Evolutionary conservation across 78 protist genomes (phyloP), one percentile per base, ranked within the genome.

Genomic region (Polysphondylium violaceum): DNA sequence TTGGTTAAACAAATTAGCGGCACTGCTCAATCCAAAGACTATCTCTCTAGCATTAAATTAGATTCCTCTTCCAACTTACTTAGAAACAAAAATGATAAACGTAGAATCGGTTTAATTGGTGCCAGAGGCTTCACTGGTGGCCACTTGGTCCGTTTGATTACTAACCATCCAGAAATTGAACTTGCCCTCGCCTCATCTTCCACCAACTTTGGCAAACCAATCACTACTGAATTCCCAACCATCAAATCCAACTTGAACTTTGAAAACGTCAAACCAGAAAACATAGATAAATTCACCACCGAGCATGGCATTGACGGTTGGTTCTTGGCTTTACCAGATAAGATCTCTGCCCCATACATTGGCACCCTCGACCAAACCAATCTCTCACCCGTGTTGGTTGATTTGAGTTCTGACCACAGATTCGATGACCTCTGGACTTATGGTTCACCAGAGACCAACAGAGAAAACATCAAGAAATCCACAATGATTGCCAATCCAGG

Each of bases 61-160:
- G 29, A 44, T 14, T 8, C 60, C 3, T 50, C 63, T 16, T 51
- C 36, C 0, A 81, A 68, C 17, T 4, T 83, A 9, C 19, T 58
- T 11, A 19, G 19, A 29, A 72, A 69, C 19, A 83, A 83, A 47
- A 59, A 40, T 31, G 51, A 55, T 35, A 67, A 69, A 36, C 55
- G 38, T 2, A 51, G 86, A 41, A 65, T 93, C n/a, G 96, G 96
- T 47, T 65, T 93, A 23, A 55, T 93, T 65, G 96, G 96, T 25
- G 96, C 96, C n/a, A 76, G 96, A 35, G 96, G 96, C 21, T 93
- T 88, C 87, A 91, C 93, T 17, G 96, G 96, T 29, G 85, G 93
- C 1, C 92, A 93, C 35, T 56, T 93, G 36, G 93, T 93, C 23
- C 43, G 83, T 50, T 35, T 93, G 38, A 63, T 93, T 23, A 56